phyloP scores from a whole-genome alignment of 176 grass and related monocot genomes.

The Bonia amplexicaulis region DNA sequence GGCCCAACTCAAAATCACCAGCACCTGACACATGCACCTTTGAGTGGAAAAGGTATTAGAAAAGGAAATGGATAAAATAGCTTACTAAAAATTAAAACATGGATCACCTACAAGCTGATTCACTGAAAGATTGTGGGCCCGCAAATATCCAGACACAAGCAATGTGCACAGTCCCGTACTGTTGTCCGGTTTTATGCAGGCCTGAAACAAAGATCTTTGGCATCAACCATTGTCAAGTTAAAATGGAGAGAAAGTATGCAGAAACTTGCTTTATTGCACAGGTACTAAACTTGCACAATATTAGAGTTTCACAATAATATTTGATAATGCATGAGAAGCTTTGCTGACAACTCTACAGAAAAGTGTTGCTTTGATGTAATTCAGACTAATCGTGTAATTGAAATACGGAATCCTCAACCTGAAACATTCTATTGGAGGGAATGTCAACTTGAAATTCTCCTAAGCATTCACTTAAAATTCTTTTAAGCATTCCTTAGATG shows the following conservation, averaged over 20 bases:
- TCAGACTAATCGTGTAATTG: neutral
- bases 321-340: neutral
- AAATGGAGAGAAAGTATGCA: neutral
- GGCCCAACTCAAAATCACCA: slow-evolving; percentile 79
- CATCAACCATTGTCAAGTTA: neutral
- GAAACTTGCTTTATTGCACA: neutral
- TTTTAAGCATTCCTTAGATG: neutral
- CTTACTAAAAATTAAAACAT: slow-evolving; percentile 16
- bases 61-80: slow-evolving; percentile 19
- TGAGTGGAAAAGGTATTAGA: slow-evolving; percentile 44
- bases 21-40: slow-evolving; percentile 88
- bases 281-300: neutral
- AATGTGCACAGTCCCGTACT: slow-evolving; percentile 68
- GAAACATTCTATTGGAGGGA: neutral
- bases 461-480: neutral
- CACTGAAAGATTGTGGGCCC: slow-evolving; percentile 71
- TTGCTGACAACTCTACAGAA: neutral
- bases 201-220: slow-evolving; percentile 37
- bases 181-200: slow-evolving; percentile 43
- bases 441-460: neutral
- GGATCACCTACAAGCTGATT: slow-evolving; percentile 82
- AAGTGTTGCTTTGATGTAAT: neutral
- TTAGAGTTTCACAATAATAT: neutral
- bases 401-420: neutral
- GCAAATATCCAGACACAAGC: slow-evolving; percentile 81